Base-by-base conservation (phyloP, 2,329 filamentous ascomycete genomes). In the Microdochium paspali region DNA sequence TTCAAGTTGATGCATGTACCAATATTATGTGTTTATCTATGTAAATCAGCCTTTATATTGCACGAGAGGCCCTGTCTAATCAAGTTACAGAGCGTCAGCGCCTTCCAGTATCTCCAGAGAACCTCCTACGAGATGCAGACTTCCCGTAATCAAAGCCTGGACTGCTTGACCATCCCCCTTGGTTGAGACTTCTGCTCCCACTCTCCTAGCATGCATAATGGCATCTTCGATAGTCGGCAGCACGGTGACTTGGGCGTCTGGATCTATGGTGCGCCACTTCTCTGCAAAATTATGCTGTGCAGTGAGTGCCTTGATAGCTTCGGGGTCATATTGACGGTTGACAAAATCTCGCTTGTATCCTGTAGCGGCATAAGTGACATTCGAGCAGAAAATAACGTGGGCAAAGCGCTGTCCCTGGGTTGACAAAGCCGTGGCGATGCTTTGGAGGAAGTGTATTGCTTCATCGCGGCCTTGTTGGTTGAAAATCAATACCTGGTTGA, bases 341-440 rank as follows among this genome's bases (percentile, higher is more conserved):
- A 81, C 72, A 54, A 80, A 79, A 56, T 82, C 76, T 58, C 63
- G 59, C 59, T 78, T 79, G 53, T 76, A 78, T 4, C 73, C 71
- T 18, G 69, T 70, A 39, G 65, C 58, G 6, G 69, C 67, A 53
- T 74, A 75, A 1, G 77, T 77, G 49, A 79, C 79, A 59, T 95
- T 95, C 1, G 86, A 87, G 61, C 86, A 93, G 68, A 95, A 95
- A 45, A 94, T 73, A 45, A 80, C 87, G 58, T 89, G 81, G 20
- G 82, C 80, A 60, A 94, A 91, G 10, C 55, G 56, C 24, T 60
- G 56, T 0, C 56, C 54, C 49, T 59, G 62, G 32, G 59, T 54
- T 21, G 62, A 60, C 9, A 61, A 57, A 3, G 67, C 62, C 2
- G 59, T 57, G 50, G 70, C 56, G 21, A 82, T 64, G 2, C 68